Conservation (phyloP, 805 yeast species). For the Kluyveromyces wickerhamii region DNA sequence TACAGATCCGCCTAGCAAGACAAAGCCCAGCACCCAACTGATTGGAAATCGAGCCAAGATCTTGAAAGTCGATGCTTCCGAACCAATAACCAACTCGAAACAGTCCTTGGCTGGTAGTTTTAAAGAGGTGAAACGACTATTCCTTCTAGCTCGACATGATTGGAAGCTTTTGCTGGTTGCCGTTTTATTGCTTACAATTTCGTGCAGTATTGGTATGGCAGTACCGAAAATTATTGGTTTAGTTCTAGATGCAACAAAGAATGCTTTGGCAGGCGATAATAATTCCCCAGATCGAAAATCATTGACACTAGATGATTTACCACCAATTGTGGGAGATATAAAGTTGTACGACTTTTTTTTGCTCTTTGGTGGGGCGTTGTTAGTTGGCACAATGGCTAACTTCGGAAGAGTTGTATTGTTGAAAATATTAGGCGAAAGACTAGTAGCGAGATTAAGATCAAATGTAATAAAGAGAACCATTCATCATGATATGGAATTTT, state of each 20-base stretch:
- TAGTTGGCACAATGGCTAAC: slow-evolving; percentile 61
- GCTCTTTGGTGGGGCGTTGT: slow-evolving; percentile 48
- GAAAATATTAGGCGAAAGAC: slow-evolving; percentile 67
- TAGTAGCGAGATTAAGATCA: slow-evolving; percentile 77
- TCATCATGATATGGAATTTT: slow-evolving; percentile 85
- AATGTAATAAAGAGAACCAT: slow-evolving; percentile 69
- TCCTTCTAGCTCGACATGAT: slow-evolving; percentile 39
- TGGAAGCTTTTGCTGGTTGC: slow-evolving; percentile 38
- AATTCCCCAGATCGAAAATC: slow-evolving; percentile 16
- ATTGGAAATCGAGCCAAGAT: too few relatives aligned
- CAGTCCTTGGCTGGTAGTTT: slow-evolving; percentile 25
- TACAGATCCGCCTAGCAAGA: too few relatives aligned
- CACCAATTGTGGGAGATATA: slow-evolving; percentile 41
- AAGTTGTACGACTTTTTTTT: slow-evolving; percentile 54
- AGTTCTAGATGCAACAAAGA: slow-evolving; percentile 42
- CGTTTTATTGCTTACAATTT: slow-evolving; percentile 35
- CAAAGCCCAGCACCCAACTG: too few relatives aligned
- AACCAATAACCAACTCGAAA: too few relatives aligned
- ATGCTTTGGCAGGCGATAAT: slow-evolving; percentile 17
- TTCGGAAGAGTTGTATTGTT: slow-evolving; percentile 54
- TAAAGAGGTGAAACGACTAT: slow-evolving; percentile 34
- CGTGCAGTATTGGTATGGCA: slow-evolving; percentile 44
- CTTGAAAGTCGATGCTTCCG: too few relatives aligned
- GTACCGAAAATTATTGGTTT: slow-evolving; percentile 51
- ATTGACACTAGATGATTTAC: slow-evolving; percentile 24